Evolutionary conservation across 106 monocot genomes (phyloP), one percentile per base, ranked within the genome.

Genomic region (Allium sativum): DNA sequence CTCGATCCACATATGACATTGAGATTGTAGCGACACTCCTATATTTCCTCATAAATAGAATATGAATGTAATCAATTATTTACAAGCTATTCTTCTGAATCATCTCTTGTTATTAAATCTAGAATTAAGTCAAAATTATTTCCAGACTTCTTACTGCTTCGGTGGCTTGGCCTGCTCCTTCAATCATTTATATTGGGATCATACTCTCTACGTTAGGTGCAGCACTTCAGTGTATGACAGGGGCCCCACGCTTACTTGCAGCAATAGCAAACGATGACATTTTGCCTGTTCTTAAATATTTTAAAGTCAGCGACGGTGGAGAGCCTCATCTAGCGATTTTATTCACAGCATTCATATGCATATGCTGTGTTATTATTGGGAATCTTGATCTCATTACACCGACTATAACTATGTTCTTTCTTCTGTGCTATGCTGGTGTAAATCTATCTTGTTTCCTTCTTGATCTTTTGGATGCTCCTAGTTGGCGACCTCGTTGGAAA

Each of bases 231-330:
- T 76, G 87, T 61, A 71, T 96, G 61, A 96, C 95, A 18, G 95
- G 95, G 48, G 95, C 95, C 15, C 95, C 95, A 59, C 86, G 90
- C 20, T 79, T 96, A 57, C 87, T 96, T 59, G 95, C 95, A 55
- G 90, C 95, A 61, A 96, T 96, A 61, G 81, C 95, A 40, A 96
- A 91, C 76, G 95, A 96, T 76, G 95, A 96, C 58, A 96, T 96
- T 84, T 87, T 96, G 65, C 95, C 95, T 56, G 77, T 96, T 51
- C 79, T 91, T 52, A 90, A 96, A 42, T 91, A 91, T 66, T 96
- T 96, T 54, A 96, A 72, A 54, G 95, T 80, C 31, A 62, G 66
- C 42, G 95, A 96, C 58, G 84, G 84, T 11, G 79, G 71, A 53
- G 95, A 96, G 43, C 95, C 95, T 57, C 79, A 96, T 75, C 61